Evolutionary conservation across 116 monocot species (phyloP).

Genomic region (Phalaenopsis hybrid): DNA sequence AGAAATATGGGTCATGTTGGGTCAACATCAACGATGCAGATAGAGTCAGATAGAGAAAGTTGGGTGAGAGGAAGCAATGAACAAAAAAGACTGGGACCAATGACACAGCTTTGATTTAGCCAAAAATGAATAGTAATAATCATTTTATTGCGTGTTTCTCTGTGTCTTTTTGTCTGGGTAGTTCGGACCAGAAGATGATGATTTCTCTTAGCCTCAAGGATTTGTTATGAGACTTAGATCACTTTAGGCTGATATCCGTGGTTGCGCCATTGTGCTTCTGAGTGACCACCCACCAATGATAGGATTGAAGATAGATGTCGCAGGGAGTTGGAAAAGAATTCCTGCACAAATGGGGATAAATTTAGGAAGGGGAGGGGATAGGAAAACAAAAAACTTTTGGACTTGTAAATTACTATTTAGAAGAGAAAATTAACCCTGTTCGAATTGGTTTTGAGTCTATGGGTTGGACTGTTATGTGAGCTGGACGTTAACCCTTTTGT

Average conservation of each 20-base stretch:
- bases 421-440: too few relatives aligned
- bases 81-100: background rate
- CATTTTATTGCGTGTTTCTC: background rate
- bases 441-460: too few relatives aligned
- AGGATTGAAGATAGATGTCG: background rate
- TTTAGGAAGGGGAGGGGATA: too few relatives aligned
- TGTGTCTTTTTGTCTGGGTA: background rate
- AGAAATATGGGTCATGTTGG: background rate
- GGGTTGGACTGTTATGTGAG: too few relatives aligned
- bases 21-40: background rate
- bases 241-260: background rate
- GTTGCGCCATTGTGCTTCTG: background rate
- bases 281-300: background rate
- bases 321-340: too few relatives aligned
- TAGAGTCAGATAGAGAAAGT: background rate
- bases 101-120: background rate
- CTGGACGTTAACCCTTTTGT: background rate
- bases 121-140: background rate
- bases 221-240: background rate
- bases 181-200: background rate
- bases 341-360: too few relatives aligned
- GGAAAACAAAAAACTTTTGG: too few relatives aligned
- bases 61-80: background rate
- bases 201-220: background rate
- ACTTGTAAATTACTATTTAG: too few relatives aligned